Base-by-base conservation (phyloP, 768 basidiomycete genomes). In the Amanita exitialis region DNA sequence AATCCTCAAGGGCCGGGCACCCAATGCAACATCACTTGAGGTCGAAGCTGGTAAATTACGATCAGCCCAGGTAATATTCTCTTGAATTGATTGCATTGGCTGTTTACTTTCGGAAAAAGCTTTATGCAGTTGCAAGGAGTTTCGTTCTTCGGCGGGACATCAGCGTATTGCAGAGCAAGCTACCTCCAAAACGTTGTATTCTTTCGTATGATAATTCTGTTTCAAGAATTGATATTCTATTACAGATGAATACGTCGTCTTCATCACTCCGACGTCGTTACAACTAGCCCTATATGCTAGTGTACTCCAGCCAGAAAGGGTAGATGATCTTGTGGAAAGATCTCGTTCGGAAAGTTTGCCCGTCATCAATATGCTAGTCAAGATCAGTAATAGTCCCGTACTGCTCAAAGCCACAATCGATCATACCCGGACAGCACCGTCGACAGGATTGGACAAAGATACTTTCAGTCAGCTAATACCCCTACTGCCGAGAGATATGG, bases 191-290 rank as follows among this genome's bases (percentile, higher is more conserved):
- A 71, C 73, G 94, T 96, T 52, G 53, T 84, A n/a, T 65, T 5
- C 23, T 10, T 39, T 10, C 20, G 28, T 21, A 23, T 28, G 30
- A 16, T 44, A 15, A 27, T 3, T 48, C 23, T 27, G 32, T 30
- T 25, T 49, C 34, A 25, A 13, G 25, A 15, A 28, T 42, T 49
- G 6, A 36, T 53, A 25, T 39, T 15, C n/a, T 44, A 25, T 49
- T 21, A 6, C 56, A 98, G 95, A 89, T 61, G 96, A 99, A 80
- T 97, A 95, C 62, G 87, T 95, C n/a, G 83, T 98, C n/a, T 98
- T 98, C 64, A 75, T 96, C 27, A 82, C 83, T 4, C 95, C 96
- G 0, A 93, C 92, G 0, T 44, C 67, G n/a, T 68, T 96, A 15
- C 95, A 99, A 58, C 65, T 89, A 5, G 71, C 78, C 10, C 84